Evolutionary conservation across 2,329 filamentous ascomycete species (phyloP).

Genomic region (Fusarium humuli): DNA sequence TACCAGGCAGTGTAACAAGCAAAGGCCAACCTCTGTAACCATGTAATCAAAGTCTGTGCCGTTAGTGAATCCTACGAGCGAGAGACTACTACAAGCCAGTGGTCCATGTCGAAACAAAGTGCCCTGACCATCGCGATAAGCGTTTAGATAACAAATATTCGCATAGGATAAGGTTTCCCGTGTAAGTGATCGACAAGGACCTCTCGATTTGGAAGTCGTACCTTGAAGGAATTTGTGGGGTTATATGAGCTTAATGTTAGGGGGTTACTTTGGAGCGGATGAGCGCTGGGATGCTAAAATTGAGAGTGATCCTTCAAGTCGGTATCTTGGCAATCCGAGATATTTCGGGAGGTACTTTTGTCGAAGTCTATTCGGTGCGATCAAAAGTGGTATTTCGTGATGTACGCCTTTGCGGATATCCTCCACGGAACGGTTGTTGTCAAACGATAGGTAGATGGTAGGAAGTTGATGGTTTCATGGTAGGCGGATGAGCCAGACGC

Average conservation of each 20-base stretch:
- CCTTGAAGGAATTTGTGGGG: neutral
- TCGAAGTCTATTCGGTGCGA: neutral
- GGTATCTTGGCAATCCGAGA: neutral
- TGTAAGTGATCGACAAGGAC: neutral
- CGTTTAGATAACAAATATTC: neutral
- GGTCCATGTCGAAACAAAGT: neutral
- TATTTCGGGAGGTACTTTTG: neutral
- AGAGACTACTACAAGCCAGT: neutral
- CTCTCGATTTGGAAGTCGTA: neutral
- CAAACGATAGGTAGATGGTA: no score
- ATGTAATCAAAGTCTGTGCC: neutral
- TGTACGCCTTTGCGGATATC: neutral
- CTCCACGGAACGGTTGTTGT: neutral
- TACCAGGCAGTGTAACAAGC: neutral
- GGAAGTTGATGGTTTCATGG: neutral
- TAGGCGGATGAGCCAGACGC: neutral
- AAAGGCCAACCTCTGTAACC: neutral
- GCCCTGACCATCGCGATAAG: neutral
- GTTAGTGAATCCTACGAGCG: neutral
- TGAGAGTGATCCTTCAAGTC: neutral
- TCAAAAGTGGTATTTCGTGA: no score
- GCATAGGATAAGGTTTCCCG: neutral
- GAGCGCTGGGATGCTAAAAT: neutral
- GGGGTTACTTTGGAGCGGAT: neutral
- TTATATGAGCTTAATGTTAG: conserved; percentile 1